Conservation (phyloP, 176 grass and related monocot genomes). For the Pontederia paniculata region DNA sequence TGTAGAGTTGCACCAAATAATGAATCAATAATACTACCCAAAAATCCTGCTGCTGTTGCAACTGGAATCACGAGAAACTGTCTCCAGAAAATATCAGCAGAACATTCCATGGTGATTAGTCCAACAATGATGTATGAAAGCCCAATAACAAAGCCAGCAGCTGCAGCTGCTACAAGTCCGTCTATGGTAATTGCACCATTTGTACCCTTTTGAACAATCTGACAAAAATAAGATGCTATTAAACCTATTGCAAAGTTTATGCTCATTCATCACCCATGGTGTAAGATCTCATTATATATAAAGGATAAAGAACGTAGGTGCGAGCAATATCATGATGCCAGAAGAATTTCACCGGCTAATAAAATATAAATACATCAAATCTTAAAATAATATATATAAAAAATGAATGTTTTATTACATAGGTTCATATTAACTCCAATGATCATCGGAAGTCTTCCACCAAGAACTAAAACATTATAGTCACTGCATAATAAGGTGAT, state of each 20-base stretch:
- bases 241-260: not conserved
- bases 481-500: too few species aligned
- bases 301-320: too few species aligned
- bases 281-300: too few species aligned
- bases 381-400: too few species aligned
- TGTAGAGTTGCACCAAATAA: constrained; percentile 76
- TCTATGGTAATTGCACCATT: constrained; percentile 72
- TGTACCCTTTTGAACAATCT: constrained; percentile 74
- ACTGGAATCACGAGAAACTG: constrained; percentile 71
- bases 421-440: too few species aligned
- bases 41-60: constrained; percentile 54
- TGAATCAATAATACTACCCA: constrained; percentile 81
- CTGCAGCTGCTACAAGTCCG: constrained; percentile 64
- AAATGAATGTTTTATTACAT: too few species aligned
- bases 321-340: too few species aligned
- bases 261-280: too few species aligned
- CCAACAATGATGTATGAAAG: constrained; percentile 67
- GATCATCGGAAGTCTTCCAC: too few species aligned
- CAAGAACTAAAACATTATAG: too few species aligned
- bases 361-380: too few species aligned
- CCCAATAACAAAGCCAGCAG: constrained; percentile 70
- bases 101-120: constrained; percentile 54
- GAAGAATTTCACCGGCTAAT: too few species aligned
- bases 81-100: constrained; percentile 38
- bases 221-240: constrained; percentile 16